Evolutionary conservation across 2,329 filamentous ascomycete genomes (phyloP).

Genomic region (Orbilia oligospora): DNA sequence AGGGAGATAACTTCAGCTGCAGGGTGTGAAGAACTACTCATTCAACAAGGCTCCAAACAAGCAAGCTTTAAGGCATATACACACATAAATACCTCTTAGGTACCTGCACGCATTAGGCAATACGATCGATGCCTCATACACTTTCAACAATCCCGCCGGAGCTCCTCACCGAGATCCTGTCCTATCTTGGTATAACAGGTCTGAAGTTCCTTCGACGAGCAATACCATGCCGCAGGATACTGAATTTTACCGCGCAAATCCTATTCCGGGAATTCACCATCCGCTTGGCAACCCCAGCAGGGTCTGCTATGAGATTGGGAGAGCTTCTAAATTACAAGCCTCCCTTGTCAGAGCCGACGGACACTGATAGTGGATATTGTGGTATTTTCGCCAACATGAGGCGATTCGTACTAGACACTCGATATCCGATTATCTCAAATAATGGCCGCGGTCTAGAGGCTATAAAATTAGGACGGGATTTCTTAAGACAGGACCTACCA

Average conservation of each 20-base stretch:
- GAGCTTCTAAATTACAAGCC: background rate
- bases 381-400: background rate
- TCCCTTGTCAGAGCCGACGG: background rate
- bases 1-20: too few species aligned
- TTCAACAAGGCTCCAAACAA: too few species aligned
- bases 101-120: background rate
- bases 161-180: constrained; percentile 16
- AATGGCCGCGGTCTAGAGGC: background rate
- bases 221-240: constrained; percentile 10
- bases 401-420: constrained; percentile 1
- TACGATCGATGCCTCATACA: constrained; percentile 8
- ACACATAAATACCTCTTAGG: too few species aligned
- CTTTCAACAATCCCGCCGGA: constrained; percentile 6
- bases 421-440: background rate
- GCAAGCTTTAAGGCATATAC: too few species aligned
- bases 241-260: background rate
- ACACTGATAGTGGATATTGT: background rate
- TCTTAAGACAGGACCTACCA: background rate
- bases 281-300: background rate
- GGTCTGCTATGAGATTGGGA: background rate
- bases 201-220: constrained; percentile 3
- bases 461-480: background rate
- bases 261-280: constrained; percentile 6
- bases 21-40: too few species aligned
- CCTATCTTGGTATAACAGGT: background rate